A percentile compares a stretch with the other conserved stretches of the same genome.
Conservation (phyloP, 306 rosid genomes). For the Begonia fuchsioides region DNA sequence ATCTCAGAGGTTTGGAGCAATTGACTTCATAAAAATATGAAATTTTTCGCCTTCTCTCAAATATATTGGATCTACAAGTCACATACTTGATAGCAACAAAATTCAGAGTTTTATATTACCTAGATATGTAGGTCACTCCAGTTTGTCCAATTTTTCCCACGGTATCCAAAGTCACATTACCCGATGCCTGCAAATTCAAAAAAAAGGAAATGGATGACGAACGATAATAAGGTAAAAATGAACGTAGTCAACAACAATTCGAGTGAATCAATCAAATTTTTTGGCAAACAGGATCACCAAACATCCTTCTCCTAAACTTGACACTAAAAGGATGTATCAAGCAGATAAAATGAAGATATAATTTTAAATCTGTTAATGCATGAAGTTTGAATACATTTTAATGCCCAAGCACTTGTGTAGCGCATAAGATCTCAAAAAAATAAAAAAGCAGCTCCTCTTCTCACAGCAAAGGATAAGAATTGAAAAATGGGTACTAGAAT, state of each 20-base stretch:
- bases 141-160: constrained; percentile 67
- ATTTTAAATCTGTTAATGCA: no score
- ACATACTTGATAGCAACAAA: not conserved
- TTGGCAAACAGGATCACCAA: not conserved
- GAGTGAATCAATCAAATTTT: not conserved
- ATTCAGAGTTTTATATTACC: constrained; percentile 28
- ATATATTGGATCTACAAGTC: no score
- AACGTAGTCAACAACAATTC: not conserved
- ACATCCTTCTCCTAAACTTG: no score
- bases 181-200: constrained; percentile 54
- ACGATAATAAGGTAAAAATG: not conserved
- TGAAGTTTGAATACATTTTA: not conserved
- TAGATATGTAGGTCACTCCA: constrained; percentile 82
- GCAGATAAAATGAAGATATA: no score
- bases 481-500: not conserved
- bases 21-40: not conserved
- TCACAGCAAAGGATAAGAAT: not conserved
- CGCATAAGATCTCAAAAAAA: no score
- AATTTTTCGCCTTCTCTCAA: not conserved
- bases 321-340: no score
- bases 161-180: constrained; percentile 72
- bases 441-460: no score
- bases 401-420: not conserved
- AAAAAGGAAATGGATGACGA: constrained; percentile 9
- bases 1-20: no score